phyloP scores from a whole-genome alignment of 192 early-diverging fungal genomes.

The Mortierella claussenii region DNA sequence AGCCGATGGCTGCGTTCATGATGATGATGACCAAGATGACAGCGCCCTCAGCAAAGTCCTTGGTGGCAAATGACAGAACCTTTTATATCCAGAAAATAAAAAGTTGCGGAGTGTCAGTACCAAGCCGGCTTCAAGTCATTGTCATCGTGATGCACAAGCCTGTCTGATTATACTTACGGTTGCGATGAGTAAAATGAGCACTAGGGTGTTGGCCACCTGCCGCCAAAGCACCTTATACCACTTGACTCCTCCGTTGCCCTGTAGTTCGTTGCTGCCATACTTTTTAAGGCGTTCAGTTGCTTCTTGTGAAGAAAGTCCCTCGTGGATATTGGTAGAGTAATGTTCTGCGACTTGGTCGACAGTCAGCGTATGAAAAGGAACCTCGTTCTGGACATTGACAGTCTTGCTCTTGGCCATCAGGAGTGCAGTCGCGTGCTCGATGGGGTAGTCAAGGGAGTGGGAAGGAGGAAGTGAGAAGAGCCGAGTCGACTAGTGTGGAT shows the following conservation, averaged over 20 bases:
- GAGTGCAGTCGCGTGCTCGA: too few relatives aligned
- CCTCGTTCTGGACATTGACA: slow-evolving; percentile 20
- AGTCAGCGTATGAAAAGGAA: slow-evolving; percentile 38
- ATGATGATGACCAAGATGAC: slow-evolving; percentile 84
- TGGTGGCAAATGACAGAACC: slow-evolving; percentile 71
- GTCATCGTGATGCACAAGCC: too few relatives aligned
- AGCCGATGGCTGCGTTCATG: slow-evolving; percentile 90
- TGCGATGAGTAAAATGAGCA: slow-evolving; percentile 74
- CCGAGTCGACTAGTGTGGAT: background rate
- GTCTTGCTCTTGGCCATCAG: slow-evolving; percentile 22
- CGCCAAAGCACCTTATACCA: slow-evolving; percentile 69
- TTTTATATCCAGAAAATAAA: background rate
- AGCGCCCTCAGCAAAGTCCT: slow-evolving; percentile 77
- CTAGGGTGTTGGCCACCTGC: slow-evolving; percentile 74
- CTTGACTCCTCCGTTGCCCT: slow-evolving; percentile 73
- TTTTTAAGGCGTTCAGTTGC: slow-evolving; percentile 50
- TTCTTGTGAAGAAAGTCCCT: slow-evolving; percentile 62
- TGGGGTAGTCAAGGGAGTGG: background rate
- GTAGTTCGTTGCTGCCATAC: slow-evolving; percentile 72
- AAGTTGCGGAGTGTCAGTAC: too few relatives aligned
- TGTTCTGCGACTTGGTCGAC: slow-evolving; percentile 33
- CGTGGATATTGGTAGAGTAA: slow-evolving; percentile 30
- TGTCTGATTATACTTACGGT: too few relatives aligned
- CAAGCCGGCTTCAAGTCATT: too few relatives aligned
- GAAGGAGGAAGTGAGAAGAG: background rate